phyloP scores from a whole-genome alignment of 345 rosid species.

The Geranium brycei region DNA sequence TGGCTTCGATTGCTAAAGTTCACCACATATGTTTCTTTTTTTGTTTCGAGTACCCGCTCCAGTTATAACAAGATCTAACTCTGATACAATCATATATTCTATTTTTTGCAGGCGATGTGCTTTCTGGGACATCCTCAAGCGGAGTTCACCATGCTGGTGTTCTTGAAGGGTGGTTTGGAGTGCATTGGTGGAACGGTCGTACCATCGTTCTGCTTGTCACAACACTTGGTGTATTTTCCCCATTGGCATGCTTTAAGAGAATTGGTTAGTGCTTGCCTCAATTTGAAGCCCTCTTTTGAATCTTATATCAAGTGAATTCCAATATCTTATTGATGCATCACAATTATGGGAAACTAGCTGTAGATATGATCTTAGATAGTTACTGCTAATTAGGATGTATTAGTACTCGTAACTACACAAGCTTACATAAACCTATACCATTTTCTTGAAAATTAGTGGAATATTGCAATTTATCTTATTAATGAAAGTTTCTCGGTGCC shows the following conservation, averaged over 20 bases:
- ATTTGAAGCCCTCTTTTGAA: background rate
- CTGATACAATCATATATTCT: background rate
- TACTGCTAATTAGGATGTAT: background rate
- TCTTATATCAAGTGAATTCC: background rate
- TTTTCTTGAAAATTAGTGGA: too few species aligned
- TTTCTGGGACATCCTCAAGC: conserved; percentile 67
- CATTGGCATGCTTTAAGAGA: conserved; percentile 65
- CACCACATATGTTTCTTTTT: background rate
- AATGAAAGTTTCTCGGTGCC: too few species aligned
- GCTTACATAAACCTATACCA: too few species aligned
- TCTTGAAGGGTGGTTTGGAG: conserved; percentile 86
- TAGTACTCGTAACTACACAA: background rate
- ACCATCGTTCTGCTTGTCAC: conserved; percentile 46
- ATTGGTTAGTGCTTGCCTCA: conserved; percentile 40
- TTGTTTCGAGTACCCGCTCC: too few species aligned
- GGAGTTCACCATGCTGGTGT: conserved; percentile 74
- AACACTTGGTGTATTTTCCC: conserved; percentile 57
- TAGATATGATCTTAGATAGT: background rate
- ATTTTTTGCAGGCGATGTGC: conserved; percentile 45
- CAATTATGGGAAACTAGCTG: background rate
- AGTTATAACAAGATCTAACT: background rate
- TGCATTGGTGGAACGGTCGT: conserved; percentile 67
- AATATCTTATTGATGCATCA: background rate
- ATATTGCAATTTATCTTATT: too few species aligned
- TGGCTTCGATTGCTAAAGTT: conserved; percentile 6